phyloP scores from a whole-genome alignment of 352 stramenopile species.

The Pythium utonaiense region DNA sequence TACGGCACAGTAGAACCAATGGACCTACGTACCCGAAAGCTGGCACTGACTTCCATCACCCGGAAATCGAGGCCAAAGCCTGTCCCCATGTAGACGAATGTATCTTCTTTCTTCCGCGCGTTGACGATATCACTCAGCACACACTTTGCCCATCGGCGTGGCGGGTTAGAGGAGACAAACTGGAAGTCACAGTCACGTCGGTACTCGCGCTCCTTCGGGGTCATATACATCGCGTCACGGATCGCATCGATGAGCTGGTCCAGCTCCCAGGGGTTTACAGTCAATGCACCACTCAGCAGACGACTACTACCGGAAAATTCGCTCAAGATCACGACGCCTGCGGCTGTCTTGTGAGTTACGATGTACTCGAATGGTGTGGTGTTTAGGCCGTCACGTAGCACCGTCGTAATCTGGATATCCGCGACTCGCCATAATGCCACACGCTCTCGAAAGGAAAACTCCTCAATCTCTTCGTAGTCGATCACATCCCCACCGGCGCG shows the following conservation, averaged over 20 bases:
- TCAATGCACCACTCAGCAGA: conserved; percentile 93
- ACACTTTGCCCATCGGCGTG: conserved; percentile 66
- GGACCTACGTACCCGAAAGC: conserved; percentile 81
- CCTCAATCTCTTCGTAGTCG: conserved; percentile 71
- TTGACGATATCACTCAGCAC: conserved; percentile 78
- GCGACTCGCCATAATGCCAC: conserved; percentile 74
- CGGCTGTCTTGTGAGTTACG: conserved; percentile 64
- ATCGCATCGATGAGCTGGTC: conserved; percentile 72
- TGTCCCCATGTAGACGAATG: conserved; percentile 86
- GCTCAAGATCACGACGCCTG: conserved; percentile 93
- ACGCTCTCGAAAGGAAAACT: conserved; percentile 65
- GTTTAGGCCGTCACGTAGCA: conserved; percentile 75
- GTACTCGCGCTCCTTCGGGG: conserved; percentile 62
- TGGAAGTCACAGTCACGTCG: conserved; percentile 75
- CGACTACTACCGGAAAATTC: conserved; percentile 96
- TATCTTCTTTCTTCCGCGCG: conserved; percentile 73
- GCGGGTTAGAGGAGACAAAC: conserved; percentile 66
- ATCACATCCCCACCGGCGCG: conserved; percentile 51
- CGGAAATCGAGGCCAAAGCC: conserved; percentile 96
- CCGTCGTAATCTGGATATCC: conserved; percentile 75
- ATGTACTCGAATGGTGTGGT: conserved; percentile 84
- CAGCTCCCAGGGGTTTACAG: conserved; percentile 97
- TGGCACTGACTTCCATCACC: conserved; percentile 93
- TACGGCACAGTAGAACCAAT: background rate
- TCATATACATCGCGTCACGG: conserved; percentile 72